Conservation (phyloP, 2,329 filamentous ascomycete species). For the Alternaria ethzedia region DNA sequence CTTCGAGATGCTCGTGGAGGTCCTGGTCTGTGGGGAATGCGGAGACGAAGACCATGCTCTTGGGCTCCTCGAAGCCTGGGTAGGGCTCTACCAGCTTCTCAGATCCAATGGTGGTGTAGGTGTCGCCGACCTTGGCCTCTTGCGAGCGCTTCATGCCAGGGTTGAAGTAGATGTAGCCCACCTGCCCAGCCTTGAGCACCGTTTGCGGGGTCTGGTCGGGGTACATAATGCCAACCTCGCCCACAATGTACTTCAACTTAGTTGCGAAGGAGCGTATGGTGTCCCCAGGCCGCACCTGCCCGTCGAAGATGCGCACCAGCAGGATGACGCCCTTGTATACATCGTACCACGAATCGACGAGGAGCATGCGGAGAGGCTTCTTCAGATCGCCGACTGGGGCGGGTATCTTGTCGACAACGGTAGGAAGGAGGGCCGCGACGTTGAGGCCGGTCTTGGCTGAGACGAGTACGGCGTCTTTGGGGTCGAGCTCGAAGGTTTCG, state of each 20-base stretch:
- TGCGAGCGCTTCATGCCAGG: conserved; percentile 97
- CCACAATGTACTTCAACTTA: conserved; percentile 86
- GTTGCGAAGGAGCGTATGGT: conserved; percentile 88
- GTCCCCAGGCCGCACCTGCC: conserved; percentile 81
- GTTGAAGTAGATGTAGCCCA: conserved; percentile 97
- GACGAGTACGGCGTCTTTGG: conserved; percentile 75
- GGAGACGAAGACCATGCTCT: conserved; percentile 98
- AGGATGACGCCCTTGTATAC: conserved; percentile 93
- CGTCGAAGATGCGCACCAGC: conserved; percentile 90
- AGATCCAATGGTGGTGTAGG: conserved; percentile 81
- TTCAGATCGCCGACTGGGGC: conserved; percentile 74
- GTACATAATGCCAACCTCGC: conserved; percentile 97
- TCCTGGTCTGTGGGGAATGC: conserved; percentile 92
- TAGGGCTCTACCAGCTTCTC: conserved; percentile 80
- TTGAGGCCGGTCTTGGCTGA: conserved; percentile 95
- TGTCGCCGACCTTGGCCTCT: conserved; percentile 95
- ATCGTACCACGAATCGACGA: conserved; percentile 99
- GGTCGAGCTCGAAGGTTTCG: conserved; percentile 85
- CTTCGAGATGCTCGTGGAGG: conserved; percentile 84
- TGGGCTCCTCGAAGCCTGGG: conserved; percentile 94
- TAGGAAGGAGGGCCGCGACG: conserved; percentile 80
- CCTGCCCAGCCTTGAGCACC: conserved; percentile 84
- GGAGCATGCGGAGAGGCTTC: conserved; percentile 79
- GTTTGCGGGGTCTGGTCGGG: conserved; percentile 84
- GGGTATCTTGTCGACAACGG: conserved; percentile 84